Evolutionary conservation across 306 rosid genomes (phyloP), one percentile per base, ranked within the genome.

Genomic region (Prunus persica): DNA sequence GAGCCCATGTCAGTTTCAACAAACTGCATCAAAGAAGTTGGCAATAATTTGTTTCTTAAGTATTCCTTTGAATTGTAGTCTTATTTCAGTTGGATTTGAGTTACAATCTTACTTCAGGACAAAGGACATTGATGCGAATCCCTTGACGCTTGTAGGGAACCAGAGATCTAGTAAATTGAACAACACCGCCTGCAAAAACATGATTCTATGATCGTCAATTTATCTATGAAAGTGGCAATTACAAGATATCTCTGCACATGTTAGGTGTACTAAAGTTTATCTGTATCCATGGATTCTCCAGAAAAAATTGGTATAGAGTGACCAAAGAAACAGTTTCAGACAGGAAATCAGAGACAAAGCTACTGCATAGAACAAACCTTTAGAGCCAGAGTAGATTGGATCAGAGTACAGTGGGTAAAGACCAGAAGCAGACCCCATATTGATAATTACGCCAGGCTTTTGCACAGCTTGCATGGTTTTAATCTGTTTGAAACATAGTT

Each of bases 41-140:
- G 51, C 16, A 73, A 71, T 69, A 43, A 75, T 49, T 20, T 60
- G 7, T 54, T 76, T 15, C 74, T 66, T 50, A 63, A 52, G 67
- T 47, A 38, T 68, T 61, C 11, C 58, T 74, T 74, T 18, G 4
- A 9, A 69, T 16, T 15, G 55, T 38, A 69, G 3, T 38, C 34
- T 20, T 67, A 8, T 22, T 6, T 41, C 15, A 16, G 55, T 67
- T 27, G 11, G 27, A 18, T 51, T 2, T 24, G 11, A 72, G 67
- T 49, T 38, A 60, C 45, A 79, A 46, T 78, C 84, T 84, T 82
- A 95, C 98, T 91, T 95, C 98, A 66, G 98, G 98, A 82, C 96
- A 92, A 80, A 95, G 91, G 77, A 90, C 98, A 76, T 95, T 95
- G 81, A 95, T 50, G 41, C 98, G 93, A 87, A 95, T 95, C 74